These are phyloP conservation scores for Aspergillus ustus DNA, from an alignment of 2,329 filamentous ascomycete genomes.

Conservation along the genomic window DNA sequence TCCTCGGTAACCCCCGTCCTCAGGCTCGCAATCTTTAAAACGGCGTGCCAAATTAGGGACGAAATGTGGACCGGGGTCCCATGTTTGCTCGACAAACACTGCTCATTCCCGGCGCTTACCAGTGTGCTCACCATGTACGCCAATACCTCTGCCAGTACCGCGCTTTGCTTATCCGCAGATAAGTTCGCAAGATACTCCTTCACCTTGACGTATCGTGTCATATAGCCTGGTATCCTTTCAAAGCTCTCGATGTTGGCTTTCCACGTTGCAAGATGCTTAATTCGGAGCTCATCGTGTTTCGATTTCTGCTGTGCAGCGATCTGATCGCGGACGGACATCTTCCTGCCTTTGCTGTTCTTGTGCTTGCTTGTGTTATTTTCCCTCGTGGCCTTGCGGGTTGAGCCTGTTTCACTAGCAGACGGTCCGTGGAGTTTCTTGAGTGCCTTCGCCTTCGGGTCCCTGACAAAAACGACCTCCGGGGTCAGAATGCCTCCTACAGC, in stretches of 20 bases:
- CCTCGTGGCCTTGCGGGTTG: neutral
- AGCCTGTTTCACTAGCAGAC: neutral
- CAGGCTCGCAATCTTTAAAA: conserved; percentile 39
- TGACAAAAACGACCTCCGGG: conserved; percentile 13
- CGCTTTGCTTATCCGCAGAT: conserved; percentile 29
- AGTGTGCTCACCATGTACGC: conserved; percentile 34
- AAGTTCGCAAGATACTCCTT: conserved; percentile 9
- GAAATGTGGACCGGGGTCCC: conserved; percentile 2
- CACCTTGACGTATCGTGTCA: conserved; percentile 9
- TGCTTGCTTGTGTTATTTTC: neutral
- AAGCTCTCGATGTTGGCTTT: neutral
- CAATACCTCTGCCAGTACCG: conserved; percentile 51
- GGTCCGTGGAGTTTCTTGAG: neutral
- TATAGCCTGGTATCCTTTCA: neutral
- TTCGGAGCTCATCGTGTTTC: neutral
- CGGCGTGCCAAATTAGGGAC: conserved; percentile 44
- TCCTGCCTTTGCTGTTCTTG: neutral
- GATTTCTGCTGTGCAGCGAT: neutral
- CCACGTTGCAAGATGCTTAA: conserved; percentile 13
- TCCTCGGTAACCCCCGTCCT: conserved; percentile 48
- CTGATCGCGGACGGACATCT: neutral
- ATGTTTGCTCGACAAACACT: conserved; percentile 5
- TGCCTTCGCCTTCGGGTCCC: neutral
- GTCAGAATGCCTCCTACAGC: conserved; percentile 8
- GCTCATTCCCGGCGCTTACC: conserved; percentile 24